Conservation (phyloP, 2,329 filamentous ascomycete species). For the Cytospora schulzeri region DNA sequence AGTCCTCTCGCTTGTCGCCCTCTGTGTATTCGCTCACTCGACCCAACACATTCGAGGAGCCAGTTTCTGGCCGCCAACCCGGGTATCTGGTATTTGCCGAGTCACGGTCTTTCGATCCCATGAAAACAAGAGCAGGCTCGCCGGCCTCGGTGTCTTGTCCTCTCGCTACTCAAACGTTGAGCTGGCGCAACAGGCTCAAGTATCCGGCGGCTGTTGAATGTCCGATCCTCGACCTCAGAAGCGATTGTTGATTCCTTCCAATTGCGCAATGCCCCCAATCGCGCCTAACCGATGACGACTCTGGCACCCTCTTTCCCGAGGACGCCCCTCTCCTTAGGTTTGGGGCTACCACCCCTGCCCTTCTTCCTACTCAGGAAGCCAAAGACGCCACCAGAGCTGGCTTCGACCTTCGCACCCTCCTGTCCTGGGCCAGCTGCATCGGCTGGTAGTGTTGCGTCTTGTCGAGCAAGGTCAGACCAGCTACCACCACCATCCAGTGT, state of each 20-base stretch:
- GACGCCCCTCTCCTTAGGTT: slow-evolving; percentile 90
- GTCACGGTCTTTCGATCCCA: neutral
- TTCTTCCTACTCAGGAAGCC: slow-evolving; percentile 89
- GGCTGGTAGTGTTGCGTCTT: slow-evolving; percentile 73
- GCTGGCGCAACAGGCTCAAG: neutral
- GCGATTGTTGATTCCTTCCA: neutral
- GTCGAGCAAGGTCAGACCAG: slow-evolving; percentile 88
- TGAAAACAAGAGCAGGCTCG: neutral
- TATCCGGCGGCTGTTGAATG: neutral
- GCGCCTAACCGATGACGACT: slow-evolving; percentile 67
- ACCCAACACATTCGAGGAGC: neutral
- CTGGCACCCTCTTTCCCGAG: slow-evolving; percentile 92
- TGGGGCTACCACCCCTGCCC: slow-evolving; percentile 86
- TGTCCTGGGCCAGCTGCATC: slow-evolving; percentile 58
- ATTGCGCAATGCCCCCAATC: slow-evolving; percentile 4
- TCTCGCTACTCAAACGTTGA: neutral
- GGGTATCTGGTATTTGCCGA: neutral
- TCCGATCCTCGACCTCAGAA: neutral
- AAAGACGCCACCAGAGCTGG: slow-evolving; percentile 78
- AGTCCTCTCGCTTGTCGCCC: neutral
- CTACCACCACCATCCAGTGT: slow-evolving; percentile 86
- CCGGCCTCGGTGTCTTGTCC: neutral
- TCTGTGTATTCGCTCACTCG: neutral
- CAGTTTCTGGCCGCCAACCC: neutral
- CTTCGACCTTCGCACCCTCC: slow-evolving; percentile 54